phyloP scores from a whole-genome alignment of 2,329 filamentous ascomycete species.

The Rachicladosporium sp. region DNA sequence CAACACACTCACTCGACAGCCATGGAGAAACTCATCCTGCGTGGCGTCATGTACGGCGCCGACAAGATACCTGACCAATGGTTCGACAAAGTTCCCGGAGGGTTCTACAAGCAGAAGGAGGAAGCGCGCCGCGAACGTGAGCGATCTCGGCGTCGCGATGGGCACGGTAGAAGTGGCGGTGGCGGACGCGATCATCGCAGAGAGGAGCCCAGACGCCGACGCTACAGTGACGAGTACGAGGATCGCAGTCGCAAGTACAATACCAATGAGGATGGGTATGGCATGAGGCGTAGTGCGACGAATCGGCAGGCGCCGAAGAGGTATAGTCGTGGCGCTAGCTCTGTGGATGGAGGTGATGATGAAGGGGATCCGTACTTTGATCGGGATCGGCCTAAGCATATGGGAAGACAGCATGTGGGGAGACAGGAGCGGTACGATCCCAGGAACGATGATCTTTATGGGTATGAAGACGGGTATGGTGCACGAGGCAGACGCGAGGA shows the following conservation, averaged over 20 bases:
- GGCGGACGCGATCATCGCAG: constrained; percentile 7
- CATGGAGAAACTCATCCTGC: constrained; percentile 18
- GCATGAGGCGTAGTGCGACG: constrained; percentile 7
- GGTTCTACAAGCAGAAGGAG: constrained; percentile 23
- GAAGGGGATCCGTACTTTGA: constrained; percentile 1
- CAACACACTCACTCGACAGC: neutral
- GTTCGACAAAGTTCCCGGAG: constrained; percentile 26
- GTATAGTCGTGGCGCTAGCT: constrained; percentile 4
- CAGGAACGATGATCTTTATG: constrained; percentile 15
- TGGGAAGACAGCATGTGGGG: constrained; percentile 1
- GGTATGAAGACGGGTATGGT: constrained; percentile 11
- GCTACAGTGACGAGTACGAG: constrained; percentile 16
- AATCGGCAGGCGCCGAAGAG: constrained; percentile 2
- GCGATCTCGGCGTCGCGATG: constrained; percentile 4
- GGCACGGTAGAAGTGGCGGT: constrained; percentile 6
- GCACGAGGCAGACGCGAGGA: constrained; percentile 1
- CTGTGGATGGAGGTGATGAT: constrained; percentile 16
- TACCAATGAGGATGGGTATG: constrained; percentile 12
- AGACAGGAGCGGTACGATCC: neutral
- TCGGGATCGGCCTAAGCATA: neutral
- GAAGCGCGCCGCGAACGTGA: constrained; percentile 3
- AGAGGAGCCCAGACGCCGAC: constrained; percentile 7
- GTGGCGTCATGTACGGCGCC: constrained; percentile 16
- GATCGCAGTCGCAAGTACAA: constrained; percentile 10
- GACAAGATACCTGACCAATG: constrained; percentile 27